phyloP scores from a whole-genome alignment of 176 grass and related monocot species.

The Raddia guianensis region DNA sequence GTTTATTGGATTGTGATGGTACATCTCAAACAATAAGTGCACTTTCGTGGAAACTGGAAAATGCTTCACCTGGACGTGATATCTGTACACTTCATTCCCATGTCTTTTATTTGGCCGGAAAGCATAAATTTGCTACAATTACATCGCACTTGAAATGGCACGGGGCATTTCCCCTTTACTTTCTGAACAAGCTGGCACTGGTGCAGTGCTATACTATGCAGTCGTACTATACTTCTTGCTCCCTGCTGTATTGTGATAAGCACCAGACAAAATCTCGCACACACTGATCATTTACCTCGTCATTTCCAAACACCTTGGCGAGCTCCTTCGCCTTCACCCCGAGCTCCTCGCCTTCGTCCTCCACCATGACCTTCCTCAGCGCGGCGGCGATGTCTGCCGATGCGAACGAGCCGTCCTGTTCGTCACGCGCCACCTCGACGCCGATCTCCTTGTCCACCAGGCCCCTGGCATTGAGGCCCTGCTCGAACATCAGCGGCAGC shows the following conservation, averaged over 20 bases:
- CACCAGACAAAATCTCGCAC: slow-evolving; percentile 43
- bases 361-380: slow-evolving; percentile 57
- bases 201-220: not conserved
- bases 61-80: not conserved
- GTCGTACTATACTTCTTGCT: not conserved
- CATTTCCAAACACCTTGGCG: slow-evolving; percentile 50
- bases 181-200: not conserved
- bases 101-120: not conserved
- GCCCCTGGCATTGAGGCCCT: slow-evolving; percentile 61
- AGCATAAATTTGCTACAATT: not conserved
- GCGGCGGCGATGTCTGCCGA: slow-evolving; percentile 41
- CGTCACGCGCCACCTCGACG: slow-evolving; percentile 53
- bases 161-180: not conserved
- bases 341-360: slow-evolving; percentile 40
- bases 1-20: not conserved
- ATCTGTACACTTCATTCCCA: not conserved
- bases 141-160: not conserved
- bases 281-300: slow-evolving; percentile 47
- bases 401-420: slow-evolving; percentile 58
- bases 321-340: slow-evolving; percentile 44
- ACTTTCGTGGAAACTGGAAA: not conserved
- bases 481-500: slow-evolving; percentile 65
- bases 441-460: slow-evolving; percentile 51
- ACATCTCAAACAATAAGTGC: not conserved
- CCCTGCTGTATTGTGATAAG: slow-evolving; percentile 35